Evolutionary conservation across 208 protist genomes (phyloP), one percentile per base, ranked within the genome.

Genomic region (Blechomonas ayalai): DNA sequence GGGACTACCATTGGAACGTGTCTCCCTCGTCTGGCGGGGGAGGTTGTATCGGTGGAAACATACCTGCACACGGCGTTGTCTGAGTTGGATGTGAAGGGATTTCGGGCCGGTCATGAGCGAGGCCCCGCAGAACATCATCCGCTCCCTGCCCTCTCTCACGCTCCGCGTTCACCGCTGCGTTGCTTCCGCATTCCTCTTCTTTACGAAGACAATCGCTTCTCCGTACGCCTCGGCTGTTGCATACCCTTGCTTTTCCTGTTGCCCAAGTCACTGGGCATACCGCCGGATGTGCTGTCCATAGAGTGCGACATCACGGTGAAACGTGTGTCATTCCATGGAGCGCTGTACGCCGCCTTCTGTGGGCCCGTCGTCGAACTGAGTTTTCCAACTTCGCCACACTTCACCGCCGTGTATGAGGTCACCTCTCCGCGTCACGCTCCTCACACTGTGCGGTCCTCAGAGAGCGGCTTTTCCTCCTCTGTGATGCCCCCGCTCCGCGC

Each of bases 151-250:
- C 32, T 10, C 20, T 29, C 26, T 15, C 33, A 52, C 4, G 46
- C 15, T 42, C 36, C 12, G 36, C 5, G 36, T 1, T n/a, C n/a
- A n/a, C 12, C 59, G 24, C 61, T 89, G 46, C 78, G 82, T 29
- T 76, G 69, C 55, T 91, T 91, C 36, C 37, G 36, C 2, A 44
- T 87, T 0, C 82, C 77, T 0, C 50, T 91, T 15, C 53, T 61
- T 28, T 91, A 88, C 61, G 76, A 85, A 31, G 82, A 91, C 41
- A 50, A 71, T 1, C 69, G 68, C 18, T 84, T 91, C 46, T 36
- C 61, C 20, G 40, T 88, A 16, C 60, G 63, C 8, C 39, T 91
- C 13, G 48, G 50, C 37, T 82, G 69, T 56, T 63, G 67, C 38
- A 22, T 91, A 23, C 82, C 82, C 2, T 42, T 91, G 7, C 26